phyloP scores from a whole-genome alignment of 257 asterid species.

The Plantago ovata region DNA sequence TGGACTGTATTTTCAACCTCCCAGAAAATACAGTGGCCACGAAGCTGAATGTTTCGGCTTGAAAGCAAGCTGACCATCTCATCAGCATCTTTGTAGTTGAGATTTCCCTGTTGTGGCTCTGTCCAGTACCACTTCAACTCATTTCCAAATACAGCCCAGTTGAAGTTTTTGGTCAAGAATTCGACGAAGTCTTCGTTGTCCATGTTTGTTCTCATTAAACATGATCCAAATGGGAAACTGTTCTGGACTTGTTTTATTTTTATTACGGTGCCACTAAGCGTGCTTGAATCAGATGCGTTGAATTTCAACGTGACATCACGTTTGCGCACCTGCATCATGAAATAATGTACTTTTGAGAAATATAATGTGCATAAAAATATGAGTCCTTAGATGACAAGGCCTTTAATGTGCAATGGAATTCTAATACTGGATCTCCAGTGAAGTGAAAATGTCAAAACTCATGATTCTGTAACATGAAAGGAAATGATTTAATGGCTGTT shows the following conservation, averaged over 20 bases:
- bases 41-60: slow-evolving; percentile 50
- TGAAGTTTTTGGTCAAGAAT: slow-evolving; percentile 72
- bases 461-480: neutral
- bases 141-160: slow-evolving; percentile 86
- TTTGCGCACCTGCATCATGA: slow-evolving; percentile 62
- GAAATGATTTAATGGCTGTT: neutral
- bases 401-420: too few species aligned
- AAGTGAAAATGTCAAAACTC: neutral
- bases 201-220: slow-evolving; percentile 50
- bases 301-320: slow-evolving; percentile 71
- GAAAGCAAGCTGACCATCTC: slow-evolving; percentile 54
- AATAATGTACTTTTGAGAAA: neutral
- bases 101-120: slow-evolving; percentile 67
- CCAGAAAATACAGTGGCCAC: slow-evolving; percentile 98
- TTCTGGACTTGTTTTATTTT: slow-evolving; percentile 63
- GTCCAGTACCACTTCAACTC: slow-evolving; percentile 97
- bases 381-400: too few species aligned
- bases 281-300: slow-evolving; percentile 41
- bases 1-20: slow-evolving; percentile 69
- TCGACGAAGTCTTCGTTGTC: slow-evolving; percentile 73
- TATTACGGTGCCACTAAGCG: slow-evolving; percentile 43
- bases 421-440: neutral
- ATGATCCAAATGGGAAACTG: slow-evolving; percentile 81
- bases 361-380: neutral
- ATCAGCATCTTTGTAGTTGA: slow-evolving; percentile 81